Evolutionary conservation across 768 basidiomycete genomes (phyloP), one percentile per base, ranked within the genome.

Genomic region (Amanita thiersii): DNA sequence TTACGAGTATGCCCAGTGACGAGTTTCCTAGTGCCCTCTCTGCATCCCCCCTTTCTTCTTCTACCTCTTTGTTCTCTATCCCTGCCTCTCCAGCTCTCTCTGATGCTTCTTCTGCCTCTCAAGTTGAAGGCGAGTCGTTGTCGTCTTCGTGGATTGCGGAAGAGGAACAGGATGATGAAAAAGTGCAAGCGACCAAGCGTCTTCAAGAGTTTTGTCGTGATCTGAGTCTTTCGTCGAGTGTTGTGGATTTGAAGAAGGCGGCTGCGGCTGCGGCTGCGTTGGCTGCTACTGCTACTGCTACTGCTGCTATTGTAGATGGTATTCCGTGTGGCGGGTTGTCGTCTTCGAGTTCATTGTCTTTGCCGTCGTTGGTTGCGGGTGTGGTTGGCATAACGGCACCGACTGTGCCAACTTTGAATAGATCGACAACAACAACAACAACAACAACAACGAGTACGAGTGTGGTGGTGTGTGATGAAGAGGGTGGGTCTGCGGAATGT

Each of bases 151-250:
- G 20, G 21, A 10, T 26, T 30, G 21, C 32, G 34, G 12, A 25
- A 43, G 68, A 68, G 24, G 69, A 69, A 25, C 54, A 55, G 30
- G 61, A 60, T 25, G n/a, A n/a, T n/a, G 69, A 72, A 47, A 54
- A 64, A 10, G 40, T 43, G 0, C 53, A 49, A 31, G 75, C 75
- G 8, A 64, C 70, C 5, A 58, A 62, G 50, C 58, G 64, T 9
- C 60, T 78, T 8, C 66, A 73, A 53, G 68, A 66, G 23, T 70
- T 70, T 46, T 76, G 73, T 54, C 53, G 63, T 9, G 72, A 76
- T 47, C 58, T 79, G 21, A 57, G 59, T 17, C 52, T 74, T 21
- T 52, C 65, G 5, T 66, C 68, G n/a, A n/a, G n/a, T 49, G 52
- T 53, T 28, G 61, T 69, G 26, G 57, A 52, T 15, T 39, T 3